Evolutionary conservation across 2,329 filamentous ascomycete species (phyloP).

Genomic region (Xylariaceae sp.): DNA sequence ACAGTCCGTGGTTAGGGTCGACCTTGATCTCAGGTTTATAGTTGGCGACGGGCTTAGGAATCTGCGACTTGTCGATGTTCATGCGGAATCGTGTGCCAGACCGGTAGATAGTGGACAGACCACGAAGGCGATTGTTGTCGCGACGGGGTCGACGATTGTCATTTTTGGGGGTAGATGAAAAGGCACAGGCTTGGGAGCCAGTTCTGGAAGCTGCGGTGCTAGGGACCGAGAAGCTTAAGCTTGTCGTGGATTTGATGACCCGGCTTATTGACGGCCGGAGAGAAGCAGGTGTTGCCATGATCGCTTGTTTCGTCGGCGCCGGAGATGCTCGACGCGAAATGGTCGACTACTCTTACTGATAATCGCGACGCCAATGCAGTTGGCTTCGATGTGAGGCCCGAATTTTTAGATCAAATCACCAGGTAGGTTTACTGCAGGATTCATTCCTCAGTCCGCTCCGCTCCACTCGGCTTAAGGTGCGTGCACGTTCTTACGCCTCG

Average conservation of each 20-base stretch:
- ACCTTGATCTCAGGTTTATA: conserved; percentile 56
- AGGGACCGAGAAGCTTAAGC: conserved; percentile 10
- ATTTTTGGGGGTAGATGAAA: conserved; percentile 33
- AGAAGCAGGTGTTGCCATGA: conserved; percentile 31
- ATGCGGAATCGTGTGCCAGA: conserved; percentile 74
- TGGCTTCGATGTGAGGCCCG: too few relatives aligned
- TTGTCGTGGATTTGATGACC: conserved; percentile 22
- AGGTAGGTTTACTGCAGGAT: too few relatives aligned
- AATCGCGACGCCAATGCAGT: too few relatives aligned
- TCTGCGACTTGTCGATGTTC: conserved; percentile 66
- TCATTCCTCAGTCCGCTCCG: too few relatives aligned
- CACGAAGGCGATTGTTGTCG: conserved; percentile 78
- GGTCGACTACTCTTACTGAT: background rate
- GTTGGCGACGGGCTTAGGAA: conserved; percentile 68
- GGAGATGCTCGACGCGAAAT: conserved; percentile 7
- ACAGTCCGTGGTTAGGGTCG: conserved; percentile 81
- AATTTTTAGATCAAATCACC: too few relatives aligned
- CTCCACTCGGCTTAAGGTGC: too few relatives aligned
- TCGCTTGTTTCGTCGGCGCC: conserved; percentile 7
- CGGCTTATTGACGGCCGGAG: conserved; percentile 33
- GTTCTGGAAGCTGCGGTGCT: conserved; percentile 14
- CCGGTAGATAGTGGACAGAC: conserved; percentile 75
- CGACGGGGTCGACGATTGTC: conserved; percentile 40
- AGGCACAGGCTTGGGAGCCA: conserved; percentile 25
- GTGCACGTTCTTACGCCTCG: too few relatives aligned